These are phyloP conservation scores for Artemisia annua DNA, from an alignment of 129 eudicot species.

Conservation along the genomic window DNA sequence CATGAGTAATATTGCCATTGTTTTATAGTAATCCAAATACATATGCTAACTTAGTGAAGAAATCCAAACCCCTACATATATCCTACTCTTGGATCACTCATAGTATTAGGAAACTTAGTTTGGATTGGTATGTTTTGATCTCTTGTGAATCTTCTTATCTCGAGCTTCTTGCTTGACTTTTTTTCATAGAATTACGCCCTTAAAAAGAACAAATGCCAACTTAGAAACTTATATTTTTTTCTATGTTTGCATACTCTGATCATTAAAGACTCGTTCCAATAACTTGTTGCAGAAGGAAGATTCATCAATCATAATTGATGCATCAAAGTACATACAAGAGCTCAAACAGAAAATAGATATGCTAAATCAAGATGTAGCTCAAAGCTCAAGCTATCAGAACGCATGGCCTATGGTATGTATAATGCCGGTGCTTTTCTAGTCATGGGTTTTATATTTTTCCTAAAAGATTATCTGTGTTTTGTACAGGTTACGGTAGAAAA, in stretches of 20 bases:
- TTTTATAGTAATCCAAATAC: no score
- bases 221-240: no score
- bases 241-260: background rate
- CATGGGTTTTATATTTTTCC: background rate
- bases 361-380: constrained; percentile 63
- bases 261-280: background rate
- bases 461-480: background rate
- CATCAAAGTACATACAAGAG: constrained; percentile 80
- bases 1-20: no score
- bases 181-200: no score
- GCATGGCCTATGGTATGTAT: constrained; percentile 57
- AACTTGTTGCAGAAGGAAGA: constrained; percentile 51
- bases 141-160: no score
- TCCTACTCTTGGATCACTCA: no score
- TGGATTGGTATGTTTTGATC: no score
- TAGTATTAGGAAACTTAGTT: no score
- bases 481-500: constrained; percentile 64
- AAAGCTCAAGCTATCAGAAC: constrained; percentile 42
- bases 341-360: constrained; percentile 72
- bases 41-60: no score
- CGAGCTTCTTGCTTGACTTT: no score
- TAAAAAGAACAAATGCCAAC: no score
- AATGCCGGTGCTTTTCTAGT: background rate
- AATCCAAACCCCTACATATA: no score
- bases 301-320: constrained; percentile 73